Conservation (phyloP, 192 early-diverging fungal species). For the Rhizophagus sp. region DNA sequence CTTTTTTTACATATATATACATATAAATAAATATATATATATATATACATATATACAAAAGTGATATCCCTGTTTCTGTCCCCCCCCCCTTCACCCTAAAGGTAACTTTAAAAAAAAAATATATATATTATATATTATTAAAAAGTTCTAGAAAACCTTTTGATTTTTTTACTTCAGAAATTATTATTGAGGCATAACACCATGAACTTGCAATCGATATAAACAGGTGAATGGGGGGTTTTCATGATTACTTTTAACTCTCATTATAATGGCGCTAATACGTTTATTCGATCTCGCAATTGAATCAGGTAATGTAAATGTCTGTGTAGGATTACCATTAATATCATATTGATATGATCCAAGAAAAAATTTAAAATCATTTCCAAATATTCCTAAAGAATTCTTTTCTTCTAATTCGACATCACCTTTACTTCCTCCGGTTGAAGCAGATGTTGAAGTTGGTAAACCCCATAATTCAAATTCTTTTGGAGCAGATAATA, state of each 20-base stretch:
- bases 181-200: not conserved
- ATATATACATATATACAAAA: too few species aligned
- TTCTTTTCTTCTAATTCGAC: not conserved
- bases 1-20: too few species aligned
- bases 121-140: too few species aligned
- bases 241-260: not conserved
- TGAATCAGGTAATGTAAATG: not conserved
- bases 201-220: not conserved
- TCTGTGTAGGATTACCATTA: not conserved
- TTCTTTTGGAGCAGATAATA: slow-evolving; percentile 9
- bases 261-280: slow-evolving; percentile 7
- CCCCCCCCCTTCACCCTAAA: too few species aligned
- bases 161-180: not conserved
- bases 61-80: too few species aligned
- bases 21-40: too few species aligned
- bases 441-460: not conserved
- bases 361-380: not conserved
- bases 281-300: not conserved
- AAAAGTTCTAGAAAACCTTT: too few species aligned
- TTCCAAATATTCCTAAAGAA: not conserved
- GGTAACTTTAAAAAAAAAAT: too few species aligned
- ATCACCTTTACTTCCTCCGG: not conserved
- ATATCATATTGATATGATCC: slow-evolving; percentile 19
- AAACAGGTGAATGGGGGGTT: not conserved
- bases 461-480: slow-evolving; percentile 27